Percentiles rank a stretch among this genome's conserved stretches.
Conservation (phyloP, 2,329 filamentous ascomycete species). For the Ceratocystis cubensis region DNA sequence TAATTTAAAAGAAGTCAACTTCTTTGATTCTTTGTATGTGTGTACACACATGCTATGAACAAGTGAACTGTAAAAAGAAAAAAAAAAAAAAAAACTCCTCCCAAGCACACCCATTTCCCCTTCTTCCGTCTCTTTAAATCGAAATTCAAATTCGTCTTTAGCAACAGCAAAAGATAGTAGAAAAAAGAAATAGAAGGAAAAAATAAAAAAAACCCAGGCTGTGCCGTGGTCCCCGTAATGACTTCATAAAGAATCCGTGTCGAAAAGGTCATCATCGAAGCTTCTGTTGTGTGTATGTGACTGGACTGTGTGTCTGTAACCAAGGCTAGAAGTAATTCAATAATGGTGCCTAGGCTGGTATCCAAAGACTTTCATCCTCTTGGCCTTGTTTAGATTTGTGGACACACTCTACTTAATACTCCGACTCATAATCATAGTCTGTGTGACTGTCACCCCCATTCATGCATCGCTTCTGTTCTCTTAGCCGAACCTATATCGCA, state of each 20-base stretch:
- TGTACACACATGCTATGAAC: constrained; percentile 9
- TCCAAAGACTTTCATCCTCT: not conserved
- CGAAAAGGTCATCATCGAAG: constrained; percentile 5
- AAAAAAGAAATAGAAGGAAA: not conserved
- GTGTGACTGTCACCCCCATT: not conserved
- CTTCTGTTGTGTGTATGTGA: constrained; percentile 1
- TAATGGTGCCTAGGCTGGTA: not conserved
- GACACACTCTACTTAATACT: not conserved
- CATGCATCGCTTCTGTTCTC: not conserved
- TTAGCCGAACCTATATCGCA: constrained; percentile 35
- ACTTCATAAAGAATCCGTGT: constrained; percentile 9
- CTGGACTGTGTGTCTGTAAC: not conserved
- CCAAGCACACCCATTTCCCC: not conserved
- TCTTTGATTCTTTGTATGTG: not conserved
- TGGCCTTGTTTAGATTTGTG: not conserved
- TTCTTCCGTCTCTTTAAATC: too few species aligned
- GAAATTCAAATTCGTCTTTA: not conserved
- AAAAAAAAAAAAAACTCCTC: not conserved
- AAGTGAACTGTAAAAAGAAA: not conserved
- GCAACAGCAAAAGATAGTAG: not conserved
- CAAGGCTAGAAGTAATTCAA: not conserved
- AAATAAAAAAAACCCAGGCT: not conserved
- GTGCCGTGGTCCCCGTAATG: constrained; percentile 7
- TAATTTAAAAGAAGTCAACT: not conserved
- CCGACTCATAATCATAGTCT: not conserved